phyloP scores from a whole-genome alignment of 2,329 filamentous ascomycete species.

The Claviceps sp. region DNA sequence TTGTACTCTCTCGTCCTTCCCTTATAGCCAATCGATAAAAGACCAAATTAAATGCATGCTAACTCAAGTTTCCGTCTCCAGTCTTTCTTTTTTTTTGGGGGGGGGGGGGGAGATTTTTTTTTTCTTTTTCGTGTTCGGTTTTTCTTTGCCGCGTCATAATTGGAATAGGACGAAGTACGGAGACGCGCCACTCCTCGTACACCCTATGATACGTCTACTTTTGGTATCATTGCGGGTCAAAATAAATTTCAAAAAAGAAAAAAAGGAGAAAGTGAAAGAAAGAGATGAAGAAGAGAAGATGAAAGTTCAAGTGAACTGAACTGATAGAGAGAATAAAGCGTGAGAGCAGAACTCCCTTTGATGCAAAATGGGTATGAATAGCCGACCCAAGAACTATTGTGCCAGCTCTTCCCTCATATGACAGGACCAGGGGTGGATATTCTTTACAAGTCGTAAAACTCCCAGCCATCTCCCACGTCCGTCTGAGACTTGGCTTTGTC shows the following conservation, averaged over 20 bases:
- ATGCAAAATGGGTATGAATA: neutral
- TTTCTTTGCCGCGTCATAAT: neutral
- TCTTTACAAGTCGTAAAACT: constrained; percentile 45
- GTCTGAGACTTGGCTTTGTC: constrained; percentile 14
- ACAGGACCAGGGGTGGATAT: neutral
- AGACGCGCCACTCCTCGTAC: constrained; percentile 3
- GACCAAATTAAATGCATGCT: neutral
- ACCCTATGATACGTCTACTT: constrained; percentile 10
- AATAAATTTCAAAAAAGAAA: neutral
- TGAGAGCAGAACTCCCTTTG: neutral
- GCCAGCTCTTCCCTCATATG: neutral
- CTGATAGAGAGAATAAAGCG: neutral
- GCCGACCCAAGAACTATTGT: neutral
- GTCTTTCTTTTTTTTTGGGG: no score
- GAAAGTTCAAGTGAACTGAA: neutral
- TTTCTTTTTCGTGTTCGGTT: neutral
- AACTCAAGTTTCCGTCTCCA: neutral
- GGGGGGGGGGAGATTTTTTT: no score
- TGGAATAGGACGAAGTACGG: neutral
- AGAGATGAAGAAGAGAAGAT: neutral
- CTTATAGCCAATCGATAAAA: neutral
- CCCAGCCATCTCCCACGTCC: constrained; percentile 43
- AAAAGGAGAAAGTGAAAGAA: neutral
- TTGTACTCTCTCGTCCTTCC: neutral
- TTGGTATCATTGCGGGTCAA: constrained; percentile 14